These are phyloP conservation scores for Gloeophyllum trabeum DNA, from an alignment of 768 basidiomycete species.

Conservation along the genomic window DNA sequence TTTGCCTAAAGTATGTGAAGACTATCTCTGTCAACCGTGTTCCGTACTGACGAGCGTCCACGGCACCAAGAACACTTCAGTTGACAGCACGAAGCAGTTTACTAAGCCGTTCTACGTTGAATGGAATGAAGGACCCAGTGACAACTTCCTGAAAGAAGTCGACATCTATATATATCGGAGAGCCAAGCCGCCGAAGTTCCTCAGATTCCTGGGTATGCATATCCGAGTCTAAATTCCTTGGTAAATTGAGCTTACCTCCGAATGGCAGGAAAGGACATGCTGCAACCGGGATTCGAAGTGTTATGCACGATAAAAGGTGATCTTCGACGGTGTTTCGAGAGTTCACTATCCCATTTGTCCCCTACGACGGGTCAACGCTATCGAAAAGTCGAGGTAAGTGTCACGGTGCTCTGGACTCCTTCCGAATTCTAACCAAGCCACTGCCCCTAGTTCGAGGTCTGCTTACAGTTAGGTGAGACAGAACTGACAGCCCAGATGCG, in stretches of 20 bases:
- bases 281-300: conserved; percentile 9
- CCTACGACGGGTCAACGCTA: not conserved
- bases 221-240: not conserved
- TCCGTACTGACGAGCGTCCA: not conserved
- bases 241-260: too few relatives aligned
- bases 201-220: not conserved
- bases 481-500: conserved; percentile 11
- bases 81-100: not conserved
- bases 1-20: conserved; percentile 16
- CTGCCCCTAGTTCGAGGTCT: conserved; percentile 9
- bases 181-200: conserved; percentile 6
- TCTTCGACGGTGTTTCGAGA: conserved; percentile 3
- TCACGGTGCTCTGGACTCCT: not conserved
- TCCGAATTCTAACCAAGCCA: not conserved
- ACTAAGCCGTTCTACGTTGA: not conserved
- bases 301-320: conserved; percentile 8
- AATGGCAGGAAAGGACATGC: conserved; percentile 2
- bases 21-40: not conserved
- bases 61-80: not conserved
- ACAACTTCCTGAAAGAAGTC: not conserved
- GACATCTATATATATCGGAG: conserved; percentile 10
- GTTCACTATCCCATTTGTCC: not conserved
- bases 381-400: conserved; percentile 3
- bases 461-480: conserved; percentile 11
- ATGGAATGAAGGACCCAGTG: not conserved